Evolutionary conservation across 805 yeast species (phyloP), one percentile per base, ranked within the genome.

Genomic region (Yarrowia yakushimensis): DNA sequence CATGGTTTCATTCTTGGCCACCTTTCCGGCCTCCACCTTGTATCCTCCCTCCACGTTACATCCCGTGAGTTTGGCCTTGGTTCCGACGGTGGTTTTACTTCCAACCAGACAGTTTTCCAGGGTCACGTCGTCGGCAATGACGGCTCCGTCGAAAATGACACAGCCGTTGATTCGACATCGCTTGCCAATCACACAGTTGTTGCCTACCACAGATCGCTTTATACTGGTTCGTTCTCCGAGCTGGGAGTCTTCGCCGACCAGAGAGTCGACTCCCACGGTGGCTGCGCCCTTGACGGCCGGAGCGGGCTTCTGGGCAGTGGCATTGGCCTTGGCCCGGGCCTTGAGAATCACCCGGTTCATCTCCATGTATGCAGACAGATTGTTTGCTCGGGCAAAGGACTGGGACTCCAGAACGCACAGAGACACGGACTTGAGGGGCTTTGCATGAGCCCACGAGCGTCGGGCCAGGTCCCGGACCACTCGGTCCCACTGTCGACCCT

Each of bases 81-180:
- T 70, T 31, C 84, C 85, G 28, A 94, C 79, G n/a, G 74, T 76
- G 1, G 86, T 92, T 52, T 77, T 76, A 42, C 78, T 76, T 15
- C 98, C 99, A 59, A 94, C 78, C 18, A 93, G 85, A 75, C 96
- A 90, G 76, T 93, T 94, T 73, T 94, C 99, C 65, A 87, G 70
- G 13, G 64, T 63, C 13, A 70, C 74, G 12, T 89, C 97, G 72
- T 93, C 97, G 50, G 84, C 96, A 36, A 94, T 76, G 0, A 74
- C 75, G 22, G 86, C 96, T 59, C 83, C 82, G 69, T 88, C 87
- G 57, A 90, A 77, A 5, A 94, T 70, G 13, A 94, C 84, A 67
- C 92, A 90, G 1, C 97, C 98, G 1, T 91, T 88, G 63, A 94
- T 81, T 67, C 94, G 85, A 73, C 96, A 93, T 65, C 90, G 83